phyloP scores from a whole-genome alignment of 78 protist species.

The Pigoraptor vietnamica region DNA sequence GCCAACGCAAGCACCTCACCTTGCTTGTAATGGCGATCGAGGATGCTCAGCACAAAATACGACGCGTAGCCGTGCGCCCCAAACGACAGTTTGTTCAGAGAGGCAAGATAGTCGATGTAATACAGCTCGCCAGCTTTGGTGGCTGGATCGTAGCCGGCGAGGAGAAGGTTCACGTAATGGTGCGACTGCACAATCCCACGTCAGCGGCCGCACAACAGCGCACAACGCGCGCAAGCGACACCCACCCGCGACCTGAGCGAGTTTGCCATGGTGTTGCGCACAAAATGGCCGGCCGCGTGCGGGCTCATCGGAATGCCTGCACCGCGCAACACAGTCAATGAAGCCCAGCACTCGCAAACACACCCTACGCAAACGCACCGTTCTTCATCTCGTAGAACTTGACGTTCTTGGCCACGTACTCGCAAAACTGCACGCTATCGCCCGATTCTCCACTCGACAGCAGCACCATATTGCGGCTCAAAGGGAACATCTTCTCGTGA shows the following conservation, averaged over 20 bases:
- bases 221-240: too few species aligned
- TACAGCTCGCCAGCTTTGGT: constrained; percentile 33
- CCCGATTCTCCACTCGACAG: constrained; percentile 26
- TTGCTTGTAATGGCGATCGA: constrained; percentile 28
- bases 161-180: constrained; percentile 40
- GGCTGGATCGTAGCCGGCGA: constrained; percentile 62
- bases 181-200: background rate
- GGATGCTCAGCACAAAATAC: constrained; percentile 40
- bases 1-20: background rate
- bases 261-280: background rate
- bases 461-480: background rate
- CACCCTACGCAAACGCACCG: background rate
- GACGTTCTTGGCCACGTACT: constrained; percentile 49
- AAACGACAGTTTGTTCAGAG: constrained; percentile 42
- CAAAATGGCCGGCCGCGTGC: constrained; percentile 39
- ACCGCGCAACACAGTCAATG: background rate
- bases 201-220: background rate
- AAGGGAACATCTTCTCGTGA: background rate
- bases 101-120: constrained; percentile 54
- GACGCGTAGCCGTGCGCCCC: constrained; percentile 66
- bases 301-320: constrained; percentile 44
- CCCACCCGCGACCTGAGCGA: background rate
- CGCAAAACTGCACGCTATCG: constrained; percentile 49
- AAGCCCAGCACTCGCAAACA: too few species aligned
- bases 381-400: constrained; percentile 40